Percentiles rank a stretch among this genome's conserved stretches.
These are phyloP conservation scores for Anthostomella pinea DNA, from an alignment of 2,329 filamentous ascomycete species.

Conservation along the genomic window DNA sequence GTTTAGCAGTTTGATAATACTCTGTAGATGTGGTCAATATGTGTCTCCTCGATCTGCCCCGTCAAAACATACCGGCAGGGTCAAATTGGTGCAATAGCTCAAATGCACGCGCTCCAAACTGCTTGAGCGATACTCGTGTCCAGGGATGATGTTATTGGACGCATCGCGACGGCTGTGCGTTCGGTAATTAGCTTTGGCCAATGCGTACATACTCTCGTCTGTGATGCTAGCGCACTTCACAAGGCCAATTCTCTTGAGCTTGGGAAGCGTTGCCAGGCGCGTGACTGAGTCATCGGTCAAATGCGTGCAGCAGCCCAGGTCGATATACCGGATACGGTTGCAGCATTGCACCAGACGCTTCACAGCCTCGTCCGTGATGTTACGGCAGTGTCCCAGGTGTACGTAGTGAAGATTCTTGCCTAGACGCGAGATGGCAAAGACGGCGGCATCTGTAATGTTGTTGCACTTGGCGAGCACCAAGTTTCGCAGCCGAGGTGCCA, in stretches of 20 bases:
- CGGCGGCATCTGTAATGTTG: conserved; percentile 84
- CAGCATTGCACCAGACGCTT: conserved; percentile 79
- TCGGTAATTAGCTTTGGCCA: conserved; percentile 68
- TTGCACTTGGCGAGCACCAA: conserved; percentile 92
- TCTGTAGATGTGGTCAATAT: conserved; percentile 48
- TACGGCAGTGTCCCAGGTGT: conserved; percentile 87
- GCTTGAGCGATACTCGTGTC: conserved; percentile 53
- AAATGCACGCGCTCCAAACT: conserved; percentile 92
- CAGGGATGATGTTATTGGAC: conserved; percentile 43
- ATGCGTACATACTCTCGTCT: conserved; percentile 79
- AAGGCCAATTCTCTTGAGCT: conserved; percentile 88
- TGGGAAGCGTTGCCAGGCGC: conserved; percentile 81
- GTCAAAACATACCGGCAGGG: conserved; percentile 60
- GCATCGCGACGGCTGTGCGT: conserved; percentile 48
- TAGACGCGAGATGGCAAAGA: conserved; percentile 80
- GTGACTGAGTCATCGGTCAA: conserved; percentile 85
- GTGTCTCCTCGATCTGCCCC: background rate
- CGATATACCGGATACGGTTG: conserved; percentile 95
- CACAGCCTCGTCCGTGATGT: conserved; percentile 88
- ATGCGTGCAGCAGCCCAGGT: conserved; percentile 89
- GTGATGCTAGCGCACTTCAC: conserved; percentile 94
- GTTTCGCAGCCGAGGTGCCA: conserved; percentile 85
- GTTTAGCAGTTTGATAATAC: conserved; percentile 85
- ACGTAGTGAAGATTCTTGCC: conserved; percentile 97
- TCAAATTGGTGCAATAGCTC: conserved; percentile 88